Conservation (phyloP, 306 rosid genomes). For the Vigna mungo region DNA sequence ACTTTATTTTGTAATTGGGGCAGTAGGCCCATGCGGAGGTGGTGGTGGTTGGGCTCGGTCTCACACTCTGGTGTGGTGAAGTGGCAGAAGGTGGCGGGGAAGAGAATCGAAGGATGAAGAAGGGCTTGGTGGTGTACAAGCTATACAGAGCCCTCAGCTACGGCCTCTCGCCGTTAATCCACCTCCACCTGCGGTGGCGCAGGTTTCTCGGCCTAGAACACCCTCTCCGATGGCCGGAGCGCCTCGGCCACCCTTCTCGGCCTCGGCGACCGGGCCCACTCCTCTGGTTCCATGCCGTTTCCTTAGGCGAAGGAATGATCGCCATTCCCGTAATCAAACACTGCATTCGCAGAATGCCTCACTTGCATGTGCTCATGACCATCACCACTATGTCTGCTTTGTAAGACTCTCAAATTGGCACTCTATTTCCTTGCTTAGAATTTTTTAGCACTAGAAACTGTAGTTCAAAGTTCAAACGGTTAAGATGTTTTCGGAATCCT, state of each 20-base stretch:
- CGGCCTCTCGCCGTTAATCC: conserved; percentile 65
- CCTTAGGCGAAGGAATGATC: conserved; percentile 92
- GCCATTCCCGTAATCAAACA: conserved; percentile 85
- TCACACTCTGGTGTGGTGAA: neutral
- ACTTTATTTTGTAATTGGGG: neutral
- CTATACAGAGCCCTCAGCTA: conserved; percentile 73
- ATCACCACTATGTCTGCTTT: conserved; percentile 82
- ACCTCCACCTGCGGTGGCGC: conserved; percentile 76
- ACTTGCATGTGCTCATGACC: conserved; percentile 74
- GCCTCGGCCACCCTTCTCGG: conserved; percentile 72
- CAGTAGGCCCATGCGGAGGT: neutral
- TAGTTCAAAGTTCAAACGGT: neutral
- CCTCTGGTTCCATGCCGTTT: conserved; percentile 94
- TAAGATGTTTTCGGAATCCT: neutral
- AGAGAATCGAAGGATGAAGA: conserved; percentile 55
- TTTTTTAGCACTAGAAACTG: neutral
- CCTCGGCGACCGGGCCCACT: conserved; percentile 77
- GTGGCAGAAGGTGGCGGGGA: conserved; percentile 39
- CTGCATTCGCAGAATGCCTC: conserved; percentile 70
- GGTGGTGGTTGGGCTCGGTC: neutral
- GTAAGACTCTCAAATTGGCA: conserved; percentile 51
- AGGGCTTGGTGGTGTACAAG: conserved; percentile 63
- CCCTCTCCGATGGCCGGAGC: conserved; percentile 77
- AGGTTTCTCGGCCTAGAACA: conserved; percentile 71
- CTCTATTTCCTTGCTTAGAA: neutral